These are phyloP conservation scores for Trichoderma semiorbis DNA, from an alignment of 2,329 filamentous ascomycete species.

Conservation along the genomic window DNA sequence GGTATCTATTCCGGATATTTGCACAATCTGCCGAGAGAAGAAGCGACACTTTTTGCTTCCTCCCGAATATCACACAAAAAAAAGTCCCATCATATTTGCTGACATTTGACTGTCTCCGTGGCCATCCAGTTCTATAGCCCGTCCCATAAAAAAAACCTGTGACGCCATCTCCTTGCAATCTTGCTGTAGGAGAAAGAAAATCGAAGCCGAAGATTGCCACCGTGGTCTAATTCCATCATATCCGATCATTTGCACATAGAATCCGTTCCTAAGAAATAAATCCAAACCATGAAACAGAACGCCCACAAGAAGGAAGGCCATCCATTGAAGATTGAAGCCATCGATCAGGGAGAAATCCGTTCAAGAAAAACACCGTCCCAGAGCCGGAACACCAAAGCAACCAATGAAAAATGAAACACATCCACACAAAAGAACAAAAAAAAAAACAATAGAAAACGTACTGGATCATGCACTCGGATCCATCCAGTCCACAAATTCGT, in stretches of 20 bases:
- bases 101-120: not conserved
- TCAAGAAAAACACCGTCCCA: not conserved
- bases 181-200: not conserved
- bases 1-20: not conserved
- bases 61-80: not conserved
- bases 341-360: not conserved
- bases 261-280: not conserved
- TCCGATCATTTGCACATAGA: not conserved
- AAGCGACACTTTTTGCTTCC: not conserved
- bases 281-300: not conserved
- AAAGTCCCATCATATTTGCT: not conserved
- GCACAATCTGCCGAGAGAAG: not conserved
- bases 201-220: not conserved
- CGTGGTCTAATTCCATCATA: not conserved
- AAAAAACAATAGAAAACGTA: not conserved
- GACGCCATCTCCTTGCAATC: not conserved
- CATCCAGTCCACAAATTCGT: not conserved
- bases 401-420: not conserved
- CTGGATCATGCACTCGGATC: not conserved
- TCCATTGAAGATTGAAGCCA: not conserved
- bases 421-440: not conserved
- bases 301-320: not conserved
- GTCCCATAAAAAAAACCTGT: not conserved
- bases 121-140: not conserved
- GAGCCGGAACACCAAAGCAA: not conserved